Evolutionary conservation across 2,329 filamentous ascomycete species (phyloP).

Genomic region (Golovinomyces cichoracearum): DNA sequence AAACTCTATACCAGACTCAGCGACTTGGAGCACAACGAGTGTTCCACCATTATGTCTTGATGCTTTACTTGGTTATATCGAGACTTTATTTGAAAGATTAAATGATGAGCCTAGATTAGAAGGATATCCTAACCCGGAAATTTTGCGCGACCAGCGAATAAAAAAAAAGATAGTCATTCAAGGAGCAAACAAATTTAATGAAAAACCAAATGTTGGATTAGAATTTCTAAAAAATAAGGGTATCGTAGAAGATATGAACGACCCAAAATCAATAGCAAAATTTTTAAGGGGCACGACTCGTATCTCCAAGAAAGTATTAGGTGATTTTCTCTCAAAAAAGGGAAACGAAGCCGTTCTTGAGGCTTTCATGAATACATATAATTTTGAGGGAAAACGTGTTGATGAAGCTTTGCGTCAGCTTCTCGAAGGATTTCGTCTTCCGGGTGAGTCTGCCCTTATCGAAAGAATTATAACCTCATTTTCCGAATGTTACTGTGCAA

Average conservation of each 20-base stretch:
- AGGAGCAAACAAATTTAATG: constrained; percentile 79
- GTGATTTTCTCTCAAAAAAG: constrained; percentile 79
- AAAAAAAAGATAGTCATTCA: constrained; percentile 74
- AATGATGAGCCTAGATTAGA: constrained; percentile 39
- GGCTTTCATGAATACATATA: constrained; percentile 64
- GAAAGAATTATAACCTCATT: constrained; percentile 77
- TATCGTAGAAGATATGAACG: constrained; percentile 50
- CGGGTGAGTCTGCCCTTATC: constrained; percentile 78
- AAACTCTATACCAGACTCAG: constrained; percentile 88
- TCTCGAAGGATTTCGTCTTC: constrained; percentile 78
- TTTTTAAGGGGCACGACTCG: constrained; percentile 74
- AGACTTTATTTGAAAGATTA: constrained; percentile 70
- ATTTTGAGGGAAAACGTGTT: constrained; percentile 64
- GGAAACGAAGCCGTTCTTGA: constrained; percentile 64
- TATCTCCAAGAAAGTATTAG: constrained; percentile 70
- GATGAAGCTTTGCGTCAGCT: constrained; percentile 72
- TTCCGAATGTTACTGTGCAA: constrained; percentile 55
- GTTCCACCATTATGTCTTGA: constrained; percentile 87
- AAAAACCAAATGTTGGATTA: constrained; percentile 71
- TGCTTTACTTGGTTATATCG: constrained; percentile 68
- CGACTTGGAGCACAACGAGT: constrained; percentile 96
- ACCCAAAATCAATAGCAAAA: constrained; percentile 53
- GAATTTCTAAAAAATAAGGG: constrained; percentile 64
- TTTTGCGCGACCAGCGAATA: constrained; percentile 43
- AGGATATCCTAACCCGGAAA: constrained; percentile 37